Percentiles rank a stretch among this genome's conserved stretches.
phyloP scores from a whole-genome alignment of 2,329 filamentous ascomycete genomes.

The Xylariaceae sp. region DNA sequence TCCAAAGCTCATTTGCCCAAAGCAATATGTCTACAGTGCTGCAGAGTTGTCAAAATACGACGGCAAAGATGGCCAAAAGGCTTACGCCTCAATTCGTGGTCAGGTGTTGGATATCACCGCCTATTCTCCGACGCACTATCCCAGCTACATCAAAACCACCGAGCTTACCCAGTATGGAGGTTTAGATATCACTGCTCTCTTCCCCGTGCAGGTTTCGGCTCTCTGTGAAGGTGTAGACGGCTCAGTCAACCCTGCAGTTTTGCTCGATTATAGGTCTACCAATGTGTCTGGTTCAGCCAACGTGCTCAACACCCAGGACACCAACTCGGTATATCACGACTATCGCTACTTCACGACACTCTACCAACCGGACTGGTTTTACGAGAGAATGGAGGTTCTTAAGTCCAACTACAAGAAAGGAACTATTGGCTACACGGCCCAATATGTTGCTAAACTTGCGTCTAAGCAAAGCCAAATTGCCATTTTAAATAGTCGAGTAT shows the following conservation, averaged over 20 bases:
- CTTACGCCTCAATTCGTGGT: conserved; percentile 81
- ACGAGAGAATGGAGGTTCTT: conserved; percentile 77
- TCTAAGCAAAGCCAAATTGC: conserved; percentile 63
- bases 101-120: conserved; percentile 77
- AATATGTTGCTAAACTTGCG: conserved; percentile 71
- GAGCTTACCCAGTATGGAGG: conserved; percentile 78
- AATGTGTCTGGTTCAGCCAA: conserved; percentile 69
- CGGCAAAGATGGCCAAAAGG: conserved; percentile 60
- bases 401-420: conserved; percentile 81
- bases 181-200: conserved; percentile 78
- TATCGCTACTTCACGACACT: conserved; percentile 84
- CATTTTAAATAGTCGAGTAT: conserved; percentile 74
- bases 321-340: conserved; percentile 82
- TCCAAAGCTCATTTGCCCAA: conserved; percentile 84
- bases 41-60: conserved; percentile 70
- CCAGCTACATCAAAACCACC: conserved; percentile 57
- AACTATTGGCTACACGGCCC: conserved; percentile 73
- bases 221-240: conserved; percentile 77
- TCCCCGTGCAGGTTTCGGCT: conserved; percentile 91
- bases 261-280: conserved; percentile 73
- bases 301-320: conserved; percentile 62
- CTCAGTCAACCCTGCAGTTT: conserved; percentile 63
- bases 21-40: conserved; percentile 79
- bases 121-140: conserved; percentile 77
- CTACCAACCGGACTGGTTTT: conserved; percentile 85